Evolutionary conservation across 1,139 yeast species (phyloP).

Genomic region (Geotrichum klebahnii): DNA sequence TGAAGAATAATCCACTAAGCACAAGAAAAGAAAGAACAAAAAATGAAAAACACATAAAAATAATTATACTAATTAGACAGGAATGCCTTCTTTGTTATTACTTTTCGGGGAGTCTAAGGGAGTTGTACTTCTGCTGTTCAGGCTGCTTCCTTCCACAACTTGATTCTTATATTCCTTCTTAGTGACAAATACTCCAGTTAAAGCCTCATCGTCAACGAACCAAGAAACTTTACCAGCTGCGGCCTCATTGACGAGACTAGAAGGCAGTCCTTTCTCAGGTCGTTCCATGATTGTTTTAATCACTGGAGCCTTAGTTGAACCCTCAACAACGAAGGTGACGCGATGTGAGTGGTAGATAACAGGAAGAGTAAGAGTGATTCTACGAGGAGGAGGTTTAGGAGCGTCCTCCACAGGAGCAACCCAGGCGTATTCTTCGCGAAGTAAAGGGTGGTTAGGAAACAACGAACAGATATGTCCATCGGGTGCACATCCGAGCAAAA

Average conservation of each 20-base stretch:
- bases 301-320: slow-evolving; percentile 91
- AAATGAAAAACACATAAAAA: no score
- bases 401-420: slow-evolving; percentile 90
- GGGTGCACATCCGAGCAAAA: slow-evolving; percentile 94
- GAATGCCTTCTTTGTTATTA: neutral
- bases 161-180: slow-evolving; percentile 64
- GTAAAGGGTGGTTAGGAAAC: slow-evolving; percentile 85
- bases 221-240: slow-evolving; percentile 96
- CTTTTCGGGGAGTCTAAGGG: slow-evolving; percentile 5
- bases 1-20: neutral
- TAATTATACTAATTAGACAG: no score
- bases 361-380: slow-evolving; percentile 90
- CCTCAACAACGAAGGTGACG: slow-evolving; percentile 92
- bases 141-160: slow-evolving; percentile 9
- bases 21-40: neutral
- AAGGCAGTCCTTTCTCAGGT: slow-evolving; percentile 94
- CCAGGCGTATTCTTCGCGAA: slow-evolving; percentile 93
- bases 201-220: slow-evolving; percentile 96
- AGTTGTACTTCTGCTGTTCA: neutral
- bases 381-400: slow-evolving; percentile 80
- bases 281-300: slow-evolving; percentile 92
- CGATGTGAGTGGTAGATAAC: slow-evolving; percentile 92
- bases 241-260: slow-evolving; percentile 88
- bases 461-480: slow-evolving; percentile 97
- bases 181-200: slow-evolving; percentile 73